Percentiles rank a stretch among this genome's conserved stretches.
Conservation (phyloP, 2,329 filamentous ascomycete species). For the Dactylonectria macrodidyma region DNA sequence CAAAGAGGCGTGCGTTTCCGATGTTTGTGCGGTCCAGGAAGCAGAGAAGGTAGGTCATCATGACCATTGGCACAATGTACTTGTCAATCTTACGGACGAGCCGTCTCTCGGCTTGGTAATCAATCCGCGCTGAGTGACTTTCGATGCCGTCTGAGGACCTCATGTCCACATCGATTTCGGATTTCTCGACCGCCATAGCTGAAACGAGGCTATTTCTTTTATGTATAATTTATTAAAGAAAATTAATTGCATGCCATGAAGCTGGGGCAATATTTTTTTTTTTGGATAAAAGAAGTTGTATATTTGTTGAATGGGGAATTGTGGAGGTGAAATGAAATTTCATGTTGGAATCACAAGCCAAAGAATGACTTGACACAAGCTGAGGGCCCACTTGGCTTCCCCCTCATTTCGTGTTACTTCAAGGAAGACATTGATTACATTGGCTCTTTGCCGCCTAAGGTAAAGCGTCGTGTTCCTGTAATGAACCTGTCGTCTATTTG, state of each 20-base stretch:
- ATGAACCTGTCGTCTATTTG: too few relatives aligned
- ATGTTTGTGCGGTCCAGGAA: constrained; percentile 62
- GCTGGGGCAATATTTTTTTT: not conserved
- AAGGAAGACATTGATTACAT: too few relatives aligned
- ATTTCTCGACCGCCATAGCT: not conserved
- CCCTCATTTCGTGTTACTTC: too few relatives aligned
- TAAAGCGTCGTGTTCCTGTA: too few relatives aligned
- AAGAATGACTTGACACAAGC: too few relatives aligned
- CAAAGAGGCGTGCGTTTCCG: constrained; percentile 56
- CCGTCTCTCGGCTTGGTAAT: constrained; percentile 11
- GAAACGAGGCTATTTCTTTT: not conserved
- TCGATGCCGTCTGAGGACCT: not conserved
- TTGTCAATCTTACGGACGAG: constrained; percentile 24
- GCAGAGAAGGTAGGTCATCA: constrained; percentile 18
- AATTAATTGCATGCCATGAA: not conserved
- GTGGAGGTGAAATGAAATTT: too few relatives aligned
- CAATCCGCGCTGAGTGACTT: not conserved
- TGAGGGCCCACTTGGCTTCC: too few relatives aligned
- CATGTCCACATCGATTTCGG: not conserved
- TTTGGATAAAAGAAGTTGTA: not conserved
- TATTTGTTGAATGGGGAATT: not conserved
- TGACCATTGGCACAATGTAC: constrained; percentile 24
- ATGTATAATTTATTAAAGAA: not conserved
- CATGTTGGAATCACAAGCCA: too few relatives aligned
- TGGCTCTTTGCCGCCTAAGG: too few relatives aligned